A percentile compares a stretch with the other conserved stretches of the same genome.
Evolutionary conservation across 306 rosid species (phyloP).

Genomic region (Sesbania bispinosa): DNA sequence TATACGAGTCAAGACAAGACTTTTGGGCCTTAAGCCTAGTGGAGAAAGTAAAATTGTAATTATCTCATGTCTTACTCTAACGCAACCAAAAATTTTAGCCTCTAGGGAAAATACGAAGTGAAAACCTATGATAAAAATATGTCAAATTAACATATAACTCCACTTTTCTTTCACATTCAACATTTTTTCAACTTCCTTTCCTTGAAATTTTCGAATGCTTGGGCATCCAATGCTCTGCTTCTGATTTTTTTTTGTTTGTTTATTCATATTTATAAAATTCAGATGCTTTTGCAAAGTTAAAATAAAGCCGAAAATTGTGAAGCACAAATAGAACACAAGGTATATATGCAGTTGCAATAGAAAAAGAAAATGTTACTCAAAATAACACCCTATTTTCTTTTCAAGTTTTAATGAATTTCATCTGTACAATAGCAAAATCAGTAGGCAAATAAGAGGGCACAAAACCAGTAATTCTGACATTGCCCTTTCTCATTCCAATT

Average conservation of each 20-base stretch:
- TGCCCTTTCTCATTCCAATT: conserved; percentile 6
- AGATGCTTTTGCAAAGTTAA: not conserved
- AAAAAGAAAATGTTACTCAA: too few relatives aligned
- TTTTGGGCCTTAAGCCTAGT: too few relatives aligned
- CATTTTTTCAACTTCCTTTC: not conserved
- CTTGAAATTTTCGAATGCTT: not conserved
- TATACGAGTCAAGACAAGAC: too few relatives aligned
- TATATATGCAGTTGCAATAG: not conserved
- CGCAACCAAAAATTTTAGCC: too few relatives aligned
- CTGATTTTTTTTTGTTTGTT: not conserved
- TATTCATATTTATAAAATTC: not conserved
- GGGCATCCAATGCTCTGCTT: not conserved
- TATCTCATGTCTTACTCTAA: too few relatives aligned
- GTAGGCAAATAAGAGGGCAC: not conserved
- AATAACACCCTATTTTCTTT: not conserved
- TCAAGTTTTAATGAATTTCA: not conserved
- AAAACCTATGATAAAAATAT: too few relatives aligned
- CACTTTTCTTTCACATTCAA: not conserved
- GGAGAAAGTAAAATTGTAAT: too few relatives aligned
- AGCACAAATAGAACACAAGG: not conserved
- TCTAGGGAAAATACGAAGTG: too few relatives aligned
- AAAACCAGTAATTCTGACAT: conserved; percentile 3
- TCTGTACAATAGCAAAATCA: conserved; percentile 22
- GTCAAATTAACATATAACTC: not conserved
- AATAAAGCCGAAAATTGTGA: not conserved